Base-by-base conservation (phyloP, 495 filamentous ascomycete genomes). In the Rostrohypoxylon terebratum region DNA sequence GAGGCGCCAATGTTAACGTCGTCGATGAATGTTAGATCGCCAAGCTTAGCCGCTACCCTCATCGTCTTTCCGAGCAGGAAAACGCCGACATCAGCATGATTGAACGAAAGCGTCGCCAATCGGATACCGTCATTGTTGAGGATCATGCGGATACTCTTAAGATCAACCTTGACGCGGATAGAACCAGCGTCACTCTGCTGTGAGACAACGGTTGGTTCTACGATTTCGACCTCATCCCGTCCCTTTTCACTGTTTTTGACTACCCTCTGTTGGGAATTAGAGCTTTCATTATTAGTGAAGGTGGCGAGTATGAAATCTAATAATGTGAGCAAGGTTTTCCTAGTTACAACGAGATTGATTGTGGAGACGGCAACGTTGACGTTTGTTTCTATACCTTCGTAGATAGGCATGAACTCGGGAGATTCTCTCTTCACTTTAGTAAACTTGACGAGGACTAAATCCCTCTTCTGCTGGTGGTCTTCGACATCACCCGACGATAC, bases 51-150 rank as follows among this genome's bases (percentile, higher is more conserved):
- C 63, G 91, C 91, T 36, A 98, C 89, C 25, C 91, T 87, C 91
- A 99, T 93, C 0, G 92, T 88, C 66, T 86, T 90, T 42, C 94
- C 94, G 67, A 91, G 89, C 13, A 99, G 80, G 82, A 96, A 96
- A 21, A 99, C 91, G 11, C 92, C 93, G 50, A 97, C 91, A 80
- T 97, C 91, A 9, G 93, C 96, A 58, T 94, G 93, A 64, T 92
- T 94, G 66, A 99, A 90, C 75, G 92, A 96, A 23, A 99, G 82
- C 0, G 96, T 98, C 47, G 95, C 96, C 16, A 99, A 85, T 28
- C 95, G 90, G 59, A 98, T 97, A 3, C 96, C 96, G 76, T 99
- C 96, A 74, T 99, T 98, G 78, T 99, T 99, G n/a, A 99, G 87
- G 71, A 99, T 94, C 55, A 98, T 85, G 13, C 91, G 87, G 74